Evolutionary conservation across 1,284 basidiomycete species (phyloP).

Genomic region (Cryptococcus depauperatus): DNA sequence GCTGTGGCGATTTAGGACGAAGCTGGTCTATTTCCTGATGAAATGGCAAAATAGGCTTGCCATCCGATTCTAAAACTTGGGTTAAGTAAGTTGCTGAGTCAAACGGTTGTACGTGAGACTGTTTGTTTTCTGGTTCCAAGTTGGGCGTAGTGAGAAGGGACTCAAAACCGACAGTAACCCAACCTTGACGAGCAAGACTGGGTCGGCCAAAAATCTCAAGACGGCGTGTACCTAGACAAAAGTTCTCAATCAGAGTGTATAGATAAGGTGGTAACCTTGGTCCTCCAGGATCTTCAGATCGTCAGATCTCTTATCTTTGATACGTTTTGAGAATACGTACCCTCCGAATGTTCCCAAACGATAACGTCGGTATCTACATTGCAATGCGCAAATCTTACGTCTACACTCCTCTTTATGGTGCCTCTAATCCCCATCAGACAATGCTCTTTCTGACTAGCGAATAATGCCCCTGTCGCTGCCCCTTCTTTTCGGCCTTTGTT

Average conservation of each 20-base stretch:
- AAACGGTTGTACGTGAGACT: constrained; percentile 12
- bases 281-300: constrained; percentile 24
- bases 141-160: constrained; percentile 7
- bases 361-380: constrained; percentile 98
- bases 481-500: constrained; percentile 49
- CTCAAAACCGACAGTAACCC: constrained; percentile 71
- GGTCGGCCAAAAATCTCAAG: constrained; percentile 77
- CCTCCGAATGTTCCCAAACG: constrained; percentile 58
- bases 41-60: constrained; percentile 22
- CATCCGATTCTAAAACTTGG: constrained; percentile 20
- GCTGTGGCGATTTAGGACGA: constrained; percentile 71
- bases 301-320: too few relatives aligned
- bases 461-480: constrained; percentile 41
- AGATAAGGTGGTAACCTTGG: constrained; percentile 84
- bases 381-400: constrained; percentile 94
- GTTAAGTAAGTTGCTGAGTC: constrained; percentile 53
- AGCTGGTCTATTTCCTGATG: constrained; percentile 63
- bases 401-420: constrained; percentile 86
- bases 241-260: constrained; percentile 93
- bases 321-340: not conserved
- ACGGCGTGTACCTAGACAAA: constrained; percentile 86
- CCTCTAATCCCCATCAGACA: constrained; percentile 98
- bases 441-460: constrained; percentile 87
- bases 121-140: not conserved
- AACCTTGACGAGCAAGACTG: constrained; percentile 69